Base-by-base conservation (phyloP, 2,329 filamentous ascomycete species). In the Colletotrichum caudatum region DNA sequence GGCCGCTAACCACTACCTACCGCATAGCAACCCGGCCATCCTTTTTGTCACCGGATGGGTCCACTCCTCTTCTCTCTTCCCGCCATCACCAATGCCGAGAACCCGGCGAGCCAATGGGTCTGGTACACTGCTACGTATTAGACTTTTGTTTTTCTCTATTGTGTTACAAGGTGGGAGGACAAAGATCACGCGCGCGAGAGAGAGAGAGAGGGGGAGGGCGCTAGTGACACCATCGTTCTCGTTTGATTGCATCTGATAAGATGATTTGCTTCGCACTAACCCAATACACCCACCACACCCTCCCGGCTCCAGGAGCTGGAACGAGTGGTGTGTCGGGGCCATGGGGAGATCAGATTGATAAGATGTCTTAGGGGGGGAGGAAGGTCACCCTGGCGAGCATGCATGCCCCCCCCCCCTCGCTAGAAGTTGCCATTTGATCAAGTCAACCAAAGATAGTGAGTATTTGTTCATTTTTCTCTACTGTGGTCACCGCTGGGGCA, bases 301-400 rank as follows among this genome's bases (percentile, higher is more conserved):
- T 26, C 48, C 39, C 41, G 3, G 35, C 14, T 16, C 56, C 8
- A 57, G 60, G 44, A 53, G 23, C 44, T 50, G 51, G 41, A 64
- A 68, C 58, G 33, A 41, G 37, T 37, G 44, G 62, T 54, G 44
- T 60, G 44, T 60, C 37, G 61, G 46, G 35, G 46, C n/a, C 39
- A 56, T 54, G n/a, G 48, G 48, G 41, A 65, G 68, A 71, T 71
- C 64, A 71, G 68, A 71, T 71, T 71, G 68, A 71, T 71, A 71
- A 71, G 68, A 71, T 71, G 64, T 33, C 41, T 68, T 51, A 35
- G 39, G 39, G 23, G 26, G 50, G 35, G 41, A 5, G 35, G 41
- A n/a, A 35, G 50, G 64, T 12, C 23, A 58, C 53, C 64, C 64
- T 46, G 37, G 69, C 29, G 12, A 59, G 37, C 23, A 48, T 50